Base-by-base conservation (phyloP, 2,329 filamentous ascomycete genomes). In the Penicillium sp. region DNA sequence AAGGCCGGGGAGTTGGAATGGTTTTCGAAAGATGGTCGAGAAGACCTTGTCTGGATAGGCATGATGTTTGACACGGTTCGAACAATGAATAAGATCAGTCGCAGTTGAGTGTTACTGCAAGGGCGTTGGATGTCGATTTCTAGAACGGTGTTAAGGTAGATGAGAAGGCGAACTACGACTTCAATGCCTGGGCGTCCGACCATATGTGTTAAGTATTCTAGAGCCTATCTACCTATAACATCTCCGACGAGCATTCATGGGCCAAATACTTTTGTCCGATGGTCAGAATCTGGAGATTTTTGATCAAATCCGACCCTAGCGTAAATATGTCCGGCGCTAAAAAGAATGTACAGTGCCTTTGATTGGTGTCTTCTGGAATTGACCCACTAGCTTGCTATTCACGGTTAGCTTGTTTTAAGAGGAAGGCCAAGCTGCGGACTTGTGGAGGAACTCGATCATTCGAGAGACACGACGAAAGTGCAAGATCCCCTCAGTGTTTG, bases 311-410 rank as follows among this genome's bases (percentile, higher is more conserved):
- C 56, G 56, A 58, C 50, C n/a, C 56, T 54, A 54, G 35, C 27
- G 24, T 46, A 9, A 50, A 54, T 58, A 58, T 54, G 43, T 58
- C 56, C 56, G 56, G 51, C 49, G 51, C 56, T 58, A 22, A 50
- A 50, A 27, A 4, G 14, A 16, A 55, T 39, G 7, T 47, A 31
- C 33, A 31, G 7, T 2, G 10, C 14, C 16, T 31, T 27, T n/a
- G 9, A 43, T 43, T 40, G 39, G 36, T 24, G 18, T 5, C 6
- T 14, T 14, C 16, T 9, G 3, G n/a, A 36, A 18, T 7, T n/a
- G 39, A 27, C 39, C 41, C 39, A 10, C n/a, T 36, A 27, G 14
- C 13, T 37, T 22, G 18, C 50, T n/a, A 14, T 14, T 43, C 33
- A 7, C 11, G 50, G 50, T 43, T 41, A 53, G 50, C 22, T 22